A percentile compares a stretch with the other conserved stretches of the same genome.
phyloP scores from a whole-genome alignment of 306 rosid genomes.

The Mimosa bimucronata region DNA sequence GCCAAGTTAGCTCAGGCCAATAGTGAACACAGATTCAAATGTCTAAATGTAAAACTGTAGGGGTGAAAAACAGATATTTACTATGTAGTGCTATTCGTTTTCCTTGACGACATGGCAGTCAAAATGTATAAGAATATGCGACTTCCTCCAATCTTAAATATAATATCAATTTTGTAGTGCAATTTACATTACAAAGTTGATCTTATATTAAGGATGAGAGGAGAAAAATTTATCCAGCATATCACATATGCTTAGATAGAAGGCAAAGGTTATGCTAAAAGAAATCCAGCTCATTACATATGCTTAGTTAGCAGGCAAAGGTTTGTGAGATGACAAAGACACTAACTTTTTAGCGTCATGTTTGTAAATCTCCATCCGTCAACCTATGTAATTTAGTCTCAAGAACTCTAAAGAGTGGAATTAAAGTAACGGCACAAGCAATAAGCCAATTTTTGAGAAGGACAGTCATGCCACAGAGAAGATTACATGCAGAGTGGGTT shows the following conservation, averaged over 20 bases:
- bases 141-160: too few species aligned
- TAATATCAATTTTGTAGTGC: too few species aligned
- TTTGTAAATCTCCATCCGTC: slow-evolving; percentile 18
- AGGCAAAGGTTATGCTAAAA: slow-evolving; percentile 2
- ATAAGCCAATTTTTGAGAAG: neutral
- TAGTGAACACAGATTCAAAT: slow-evolving; percentile 6
- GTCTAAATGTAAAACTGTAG: neutral
- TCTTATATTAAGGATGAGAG: too few species aligned
- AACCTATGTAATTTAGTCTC: neutral
- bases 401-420: slow-evolving; percentile 19
- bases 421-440: slow-evolving; percentile 5
- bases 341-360: neutral
- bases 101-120: slow-evolving; percentile 29
- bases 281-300: too few species aligned
- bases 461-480: neutral
- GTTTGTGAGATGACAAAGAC: neutral
- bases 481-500: neutral
- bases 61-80: slow-evolving; percentile 14
- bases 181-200: too few species aligned
- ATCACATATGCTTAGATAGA: neutral
- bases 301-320: slow-evolving; percentile 17
- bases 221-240: neutral
- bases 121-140: slow-evolving; percentile 22
- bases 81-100: neutral
- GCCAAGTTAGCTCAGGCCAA: slow-evolving; percentile 24